Conservation (phyloP, 768 basidiomycete species). For the Lepiota venenata region DNA sequence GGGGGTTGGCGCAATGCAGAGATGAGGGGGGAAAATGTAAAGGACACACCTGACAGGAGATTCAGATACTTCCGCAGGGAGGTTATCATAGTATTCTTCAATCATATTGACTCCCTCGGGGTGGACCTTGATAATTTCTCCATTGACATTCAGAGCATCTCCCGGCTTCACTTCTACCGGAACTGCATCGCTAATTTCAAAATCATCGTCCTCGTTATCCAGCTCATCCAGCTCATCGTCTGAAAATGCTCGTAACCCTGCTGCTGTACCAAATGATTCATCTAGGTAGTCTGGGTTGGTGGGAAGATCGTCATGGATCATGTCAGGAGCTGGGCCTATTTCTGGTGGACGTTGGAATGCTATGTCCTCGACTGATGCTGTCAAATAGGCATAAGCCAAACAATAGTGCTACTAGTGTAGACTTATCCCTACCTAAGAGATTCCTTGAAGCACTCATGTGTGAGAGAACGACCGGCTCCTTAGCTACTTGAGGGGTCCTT, state of each 20-base stretch:
- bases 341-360: slow-evolving; percentile 78
- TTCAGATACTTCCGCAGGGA: slow-evolving; percentile 52
- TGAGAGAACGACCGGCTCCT: slow-evolving; percentile 24
- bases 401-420: neutral
- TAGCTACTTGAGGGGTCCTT: slow-evolving; percentile 24
- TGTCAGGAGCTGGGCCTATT: slow-evolving; percentile 76
- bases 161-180: slow-evolving; percentile 29
- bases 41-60: slow-evolving; percentile 43
- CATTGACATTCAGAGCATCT: slow-evolving; percentile 62
- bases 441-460: slow-evolving; percentile 14
- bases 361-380: slow-evolving; percentile 77
- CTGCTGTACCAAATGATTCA: slow-evolving; percentile 74
- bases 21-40: neutral
- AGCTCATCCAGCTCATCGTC: slow-evolving; percentile 77
- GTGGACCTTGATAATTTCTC: slow-evolving; percentile 82
- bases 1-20: neutral
- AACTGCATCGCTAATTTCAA: slow-evolving; percentile 20
- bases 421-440: slow-evolving; percentile 34
- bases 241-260: slow-evolving; percentile 66
- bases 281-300: slow-evolving; percentile 87
- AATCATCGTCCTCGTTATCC: slow-evolving; percentile 33
- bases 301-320: slow-evolving; percentile 90
- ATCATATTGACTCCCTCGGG: slow-evolving; percentile 59
- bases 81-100: slow-evolving; percentile 70
- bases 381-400: neutral